Evolutionary conservation across 306 rosid genomes (phyloP).

Genomic region (Phaseolus lunatus): DNA sequence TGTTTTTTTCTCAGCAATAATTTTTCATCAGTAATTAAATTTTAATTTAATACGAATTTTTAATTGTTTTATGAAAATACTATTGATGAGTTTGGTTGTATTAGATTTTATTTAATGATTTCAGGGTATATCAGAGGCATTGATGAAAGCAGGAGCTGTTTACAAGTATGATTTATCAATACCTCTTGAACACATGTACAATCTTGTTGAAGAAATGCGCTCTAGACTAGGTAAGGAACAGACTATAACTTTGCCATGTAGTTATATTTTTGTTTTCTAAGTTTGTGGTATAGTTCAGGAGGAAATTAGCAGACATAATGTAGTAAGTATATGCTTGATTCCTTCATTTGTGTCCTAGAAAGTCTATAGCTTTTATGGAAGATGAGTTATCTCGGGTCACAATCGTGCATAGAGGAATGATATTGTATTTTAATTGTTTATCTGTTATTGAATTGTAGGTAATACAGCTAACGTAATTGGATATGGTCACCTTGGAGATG

Average conservation of each 20-base stretch:
- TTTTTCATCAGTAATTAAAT: constrained; percentile 3
- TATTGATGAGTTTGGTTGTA: constrained; percentile 7
- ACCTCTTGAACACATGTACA: constrained; percentile 79
- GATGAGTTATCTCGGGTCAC: too few species aligned
- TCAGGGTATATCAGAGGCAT: constrained; percentile 91
- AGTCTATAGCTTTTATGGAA: not conserved
- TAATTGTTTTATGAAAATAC: not conserved
- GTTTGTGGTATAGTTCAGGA: constrained; percentile 18
- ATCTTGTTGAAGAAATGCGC: constrained; percentile 84
- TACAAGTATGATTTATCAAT: constrained; percentile 91
- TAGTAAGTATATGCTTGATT: not conserved
- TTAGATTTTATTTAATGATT: constrained; percentile 11
- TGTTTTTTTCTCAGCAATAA: constrained; percentile 14
- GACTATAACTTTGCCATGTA: constrained; percentile 4
- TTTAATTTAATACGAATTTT: not conserved
- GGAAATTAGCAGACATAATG: not conserved
- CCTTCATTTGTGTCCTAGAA: not conserved
- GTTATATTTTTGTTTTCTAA: constrained; percentile 2
- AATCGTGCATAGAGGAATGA: too few species aligned
- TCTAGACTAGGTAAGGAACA: constrained; percentile 68
- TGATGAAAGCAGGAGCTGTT: constrained; percentile 84
- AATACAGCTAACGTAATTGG: constrained; percentile 71
- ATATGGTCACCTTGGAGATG: constrained; percentile 96
- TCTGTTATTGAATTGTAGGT: constrained; percentile 56
- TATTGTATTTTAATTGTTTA: too few species aligned